Evolutionary conservation across 495 filamentous ascomycete genomes (phyloP), one percentile per base, ranked within the genome.

Genomic region (Neurospora cerealis): DNA sequence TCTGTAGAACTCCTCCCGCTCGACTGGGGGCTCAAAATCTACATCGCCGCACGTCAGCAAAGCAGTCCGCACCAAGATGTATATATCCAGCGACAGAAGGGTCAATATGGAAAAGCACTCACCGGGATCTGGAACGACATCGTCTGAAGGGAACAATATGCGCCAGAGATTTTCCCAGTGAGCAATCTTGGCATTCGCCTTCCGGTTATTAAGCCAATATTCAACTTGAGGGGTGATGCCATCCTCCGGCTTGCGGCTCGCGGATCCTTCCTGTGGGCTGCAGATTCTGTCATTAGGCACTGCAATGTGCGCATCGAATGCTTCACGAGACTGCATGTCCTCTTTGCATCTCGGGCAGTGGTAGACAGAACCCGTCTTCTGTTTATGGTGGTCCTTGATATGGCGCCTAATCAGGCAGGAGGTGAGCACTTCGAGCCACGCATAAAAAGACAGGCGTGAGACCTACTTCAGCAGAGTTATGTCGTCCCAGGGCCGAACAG

Each of bases 401-500:
- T 82, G 80, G 70, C 80, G 79, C 40, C 79, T 81, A 32, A 10
- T 2, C 0, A 6, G 2, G 11, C 11, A 8, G 9, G 21, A 5
- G 4, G 6, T 69, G 32, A 69, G 44, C 54, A 37, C 32, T 24
- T n/a, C 24, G 24, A 28, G 24, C 24, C 24, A 28, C 24, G 24
- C 24, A 28, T 28, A 28, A 28, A 28, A 28, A 28, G 24, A 37
- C 15, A 19, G 13, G 21, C 15, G 8, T 32, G 15, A 40, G 19
- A 70, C 80, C 46, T 77, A 82, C 81, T 83, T 83, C 37, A 83
- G 69, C 34, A 73, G 75, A 6, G 79, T 70, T 13, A 83, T 78
- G 39, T 78, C 73, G 5, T 74, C 69, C 24, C 75, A 81, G 6
- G 73, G 71, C 39, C 76, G 78, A 4, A 75, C 71, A 13, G 81